Conservation (phyloP, 1,139 yeast species). For the Scheffersomyces insectosa region DNA sequence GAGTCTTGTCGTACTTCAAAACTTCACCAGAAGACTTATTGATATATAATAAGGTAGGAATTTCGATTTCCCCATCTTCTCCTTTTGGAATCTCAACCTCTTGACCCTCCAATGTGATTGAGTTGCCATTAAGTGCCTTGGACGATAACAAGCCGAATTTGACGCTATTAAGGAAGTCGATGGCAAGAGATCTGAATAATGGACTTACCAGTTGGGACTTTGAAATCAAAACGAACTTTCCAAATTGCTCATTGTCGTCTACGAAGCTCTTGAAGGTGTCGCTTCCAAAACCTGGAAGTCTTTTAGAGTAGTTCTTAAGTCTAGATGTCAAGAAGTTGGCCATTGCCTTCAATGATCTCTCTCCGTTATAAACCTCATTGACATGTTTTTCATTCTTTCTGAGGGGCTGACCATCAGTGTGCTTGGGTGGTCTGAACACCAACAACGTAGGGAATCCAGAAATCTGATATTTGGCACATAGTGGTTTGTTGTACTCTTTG, state of each 20-base stretch:
- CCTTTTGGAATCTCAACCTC: conserved; percentile 21
- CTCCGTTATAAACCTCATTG: conserved; percentile 69
- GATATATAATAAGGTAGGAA: conserved; percentile 33
- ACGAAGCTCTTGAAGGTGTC: conserved; percentile 31
- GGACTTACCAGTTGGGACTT: conserved; percentile 55
- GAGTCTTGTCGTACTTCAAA: conserved; percentile 20
- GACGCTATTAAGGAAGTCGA: conserved; percentile 57
- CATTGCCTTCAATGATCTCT: conserved; percentile 60
- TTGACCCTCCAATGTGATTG: conserved; percentile 20
- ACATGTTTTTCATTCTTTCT: conserved; percentile 43
- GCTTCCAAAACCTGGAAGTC: conserved; percentile 32
- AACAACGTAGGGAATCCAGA: conserved; percentile 81
- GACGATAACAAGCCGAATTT: conserved; percentile 30
- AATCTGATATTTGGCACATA: conserved; percentile 69
- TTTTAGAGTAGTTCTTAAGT: conserved; percentile 71
- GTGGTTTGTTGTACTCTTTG: conserved; percentile 56
- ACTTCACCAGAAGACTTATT: conserved; percentile 24
- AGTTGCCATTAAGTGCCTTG: conserved; percentile 9
- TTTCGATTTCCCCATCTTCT: conserved; percentile 13
- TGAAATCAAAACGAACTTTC: conserved; percentile 47
- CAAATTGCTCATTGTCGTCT: conserved; percentile 18
- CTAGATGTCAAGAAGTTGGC: conserved; percentile 59
- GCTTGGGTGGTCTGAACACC: conserved; percentile 81
- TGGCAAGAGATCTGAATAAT: conserved; percentile 68
- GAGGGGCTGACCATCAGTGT: conserved; percentile 22